These are phyloP conservation scores for Aeminium ludgeri DNA, from an alignment of 495 filamentous ascomycete genomes.

Conservation along the genomic window DNA sequence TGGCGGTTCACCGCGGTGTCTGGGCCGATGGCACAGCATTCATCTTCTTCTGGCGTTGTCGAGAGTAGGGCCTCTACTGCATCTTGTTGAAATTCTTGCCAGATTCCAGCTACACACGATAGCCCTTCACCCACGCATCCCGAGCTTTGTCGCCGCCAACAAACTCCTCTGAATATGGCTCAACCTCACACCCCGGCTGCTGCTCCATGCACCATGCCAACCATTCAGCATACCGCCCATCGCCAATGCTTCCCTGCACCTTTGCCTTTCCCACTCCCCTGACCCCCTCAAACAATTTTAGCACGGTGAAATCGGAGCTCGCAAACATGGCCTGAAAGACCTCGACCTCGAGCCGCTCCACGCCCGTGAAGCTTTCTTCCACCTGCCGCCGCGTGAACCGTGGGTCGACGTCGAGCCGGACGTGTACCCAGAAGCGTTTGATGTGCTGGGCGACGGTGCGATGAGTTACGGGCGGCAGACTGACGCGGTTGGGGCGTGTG, in stretches of 20 bases:
- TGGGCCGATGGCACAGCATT: too few species aligned
- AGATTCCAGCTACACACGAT: too few species aligned
- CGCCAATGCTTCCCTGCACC: constrained; percentile 28
- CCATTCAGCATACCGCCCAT: constrained; percentile 29
- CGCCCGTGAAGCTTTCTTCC: constrained; percentile 25
- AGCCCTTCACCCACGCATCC: constrained; percentile 7
- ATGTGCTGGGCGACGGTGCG: constrained; percentile 23
- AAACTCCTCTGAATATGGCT: constrained; percentile 5
- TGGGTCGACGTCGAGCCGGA: constrained; percentile 35
- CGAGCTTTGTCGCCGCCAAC: constrained; percentile 9
- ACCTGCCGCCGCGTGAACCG: constrained; percentile 19
- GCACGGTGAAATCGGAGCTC: constrained; percentile 24
- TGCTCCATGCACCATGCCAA: constrained; percentile 30
- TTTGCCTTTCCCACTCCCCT: constrained; percentile 30
- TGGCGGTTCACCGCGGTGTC: too few species aligned
- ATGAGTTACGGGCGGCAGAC: constrained; percentile 20
- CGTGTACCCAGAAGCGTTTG: constrained; percentile 14
- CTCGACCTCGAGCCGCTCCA: constrained; percentile 31
- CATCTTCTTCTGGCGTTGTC: too few species aligned
- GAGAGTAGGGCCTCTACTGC: too few species aligned
- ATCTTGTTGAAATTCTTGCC: too few species aligned
- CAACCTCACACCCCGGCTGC: constrained; percentile 15
- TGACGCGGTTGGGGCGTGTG: neutral
- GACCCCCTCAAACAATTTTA: constrained; percentile 34
- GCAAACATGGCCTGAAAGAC: constrained; percentile 31